phyloP scores from a whole-genome alignment of 352 stramenopile species.

The Phytopythium montanum region DNA sequence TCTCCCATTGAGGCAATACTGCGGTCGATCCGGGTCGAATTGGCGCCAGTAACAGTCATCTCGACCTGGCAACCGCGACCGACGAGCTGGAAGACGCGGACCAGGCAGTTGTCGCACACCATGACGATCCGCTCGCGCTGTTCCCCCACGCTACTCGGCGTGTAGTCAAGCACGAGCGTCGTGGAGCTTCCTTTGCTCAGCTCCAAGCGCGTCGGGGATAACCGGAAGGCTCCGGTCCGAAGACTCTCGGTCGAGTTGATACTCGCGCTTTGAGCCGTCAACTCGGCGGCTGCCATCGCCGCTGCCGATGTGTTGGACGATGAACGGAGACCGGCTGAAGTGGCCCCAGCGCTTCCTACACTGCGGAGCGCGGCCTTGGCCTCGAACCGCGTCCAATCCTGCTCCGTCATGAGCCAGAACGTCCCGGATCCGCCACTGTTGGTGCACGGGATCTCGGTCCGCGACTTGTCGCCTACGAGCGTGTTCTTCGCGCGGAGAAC shows the following conservation, averaged over 20 bases:
- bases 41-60: conserved; percentile 40
- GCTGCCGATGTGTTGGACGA: neutral
- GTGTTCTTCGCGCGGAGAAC: conserved; percentile 52
- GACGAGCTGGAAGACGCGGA: conserved; percentile 63
- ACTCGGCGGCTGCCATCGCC: conserved; percentile 5
- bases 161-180: conserved; percentile 47
- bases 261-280: neutral
- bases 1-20: conserved; percentile 38
- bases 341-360: neutral
- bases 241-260: neutral
- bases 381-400: conserved; percentile 44
- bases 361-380: conserved; percentile 8
- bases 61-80: conserved; percentile 70
- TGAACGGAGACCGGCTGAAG: too few species aligned
- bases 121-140: conserved; percentile 64
- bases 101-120: conserved; percentile 83
- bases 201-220: conserved; percentile 56
- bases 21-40: conserved; percentile 40
- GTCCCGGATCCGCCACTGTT: conserved; percentile 58
- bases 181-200: conserved; percentile 38
- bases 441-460: conserved; percentile 43
- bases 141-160: conserved; percentile 51
- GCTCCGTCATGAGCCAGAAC: conserved; percentile 72
- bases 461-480: conserved; percentile 49
- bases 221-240: conserved; percentile 40